Conservation (phyloP, 805 yeast genomes). For the Saturnispora quitensis region DNA sequence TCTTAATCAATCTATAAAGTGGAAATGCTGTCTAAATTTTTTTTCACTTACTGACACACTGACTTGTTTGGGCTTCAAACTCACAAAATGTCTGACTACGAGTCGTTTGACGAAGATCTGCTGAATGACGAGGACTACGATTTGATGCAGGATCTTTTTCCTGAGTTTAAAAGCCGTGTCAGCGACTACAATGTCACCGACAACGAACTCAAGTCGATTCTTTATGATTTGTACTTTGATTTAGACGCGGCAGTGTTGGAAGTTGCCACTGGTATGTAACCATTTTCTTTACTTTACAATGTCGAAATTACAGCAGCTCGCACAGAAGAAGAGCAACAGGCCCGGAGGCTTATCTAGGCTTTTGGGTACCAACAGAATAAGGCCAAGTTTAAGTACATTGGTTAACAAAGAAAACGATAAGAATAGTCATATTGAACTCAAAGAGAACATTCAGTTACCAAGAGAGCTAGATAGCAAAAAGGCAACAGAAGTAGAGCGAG, state of each 20-base stretch:
- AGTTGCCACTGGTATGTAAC: conserved; percentile 10
- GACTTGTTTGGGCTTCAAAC: neutral
- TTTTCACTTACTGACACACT: neutral
- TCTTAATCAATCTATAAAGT: neutral
- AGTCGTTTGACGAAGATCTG: conserved; percentile 28
- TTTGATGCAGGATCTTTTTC: conserved; percentile 11
- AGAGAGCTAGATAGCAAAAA: neutral
- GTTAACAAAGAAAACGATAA: neutral
- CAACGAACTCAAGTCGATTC: conserved; percentile 9
- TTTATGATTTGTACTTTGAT: conserved; percentile 12
- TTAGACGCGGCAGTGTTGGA: conserved; percentile 9
- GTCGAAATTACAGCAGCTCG: conserved; percentile 16
- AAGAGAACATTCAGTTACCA: neutral
- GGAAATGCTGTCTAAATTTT: neutral
- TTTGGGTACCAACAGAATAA: neutral
- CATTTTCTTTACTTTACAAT: neutral
- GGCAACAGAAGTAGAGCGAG: neutral
- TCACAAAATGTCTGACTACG: conserved; percentile 6
- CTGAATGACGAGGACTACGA: conserved; percentile 35
- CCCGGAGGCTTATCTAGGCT: conserved; percentile 1
- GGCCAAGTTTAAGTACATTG: neutral
- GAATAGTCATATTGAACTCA: neutral
- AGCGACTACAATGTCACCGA: neutral
- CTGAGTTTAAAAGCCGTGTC: conserved; percentile 4
- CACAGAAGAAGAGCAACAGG: conserved; percentile 6